A percentile compares a stretch with the other conserved stretches of the same genome.
Evolutionary conservation across 208 protist species (phyloP).

Genomic region (Acanthamoeba culbertsoni): DNA sequence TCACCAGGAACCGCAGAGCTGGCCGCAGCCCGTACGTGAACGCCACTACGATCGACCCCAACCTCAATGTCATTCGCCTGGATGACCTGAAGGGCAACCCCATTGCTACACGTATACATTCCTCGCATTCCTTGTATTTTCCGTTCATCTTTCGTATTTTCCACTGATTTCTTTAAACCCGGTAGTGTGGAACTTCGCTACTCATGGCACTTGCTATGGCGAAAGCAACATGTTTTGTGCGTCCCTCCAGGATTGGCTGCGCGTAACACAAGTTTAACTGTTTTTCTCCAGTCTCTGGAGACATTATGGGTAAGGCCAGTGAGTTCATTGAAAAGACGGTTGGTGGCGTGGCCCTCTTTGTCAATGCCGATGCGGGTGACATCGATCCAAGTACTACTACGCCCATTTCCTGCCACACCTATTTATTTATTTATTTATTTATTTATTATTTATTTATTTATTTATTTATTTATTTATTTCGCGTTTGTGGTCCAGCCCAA

Average conservation of each 20-base stretch:
- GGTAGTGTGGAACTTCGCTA: conserved; percentile 62
- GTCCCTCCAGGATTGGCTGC: too few species aligned
- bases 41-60: conserved; percentile 39
- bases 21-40: conserved; percentile 43
- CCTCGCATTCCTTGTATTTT: too few species aligned
- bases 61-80: conserved; percentile 49
- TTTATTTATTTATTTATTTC: neutral
- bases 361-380: conserved; percentile 67
- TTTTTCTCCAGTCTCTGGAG: conserved; percentile 2
- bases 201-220: conserved; percentile 65
- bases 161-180: too few species aligned
- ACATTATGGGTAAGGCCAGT: conserved; percentile 59
- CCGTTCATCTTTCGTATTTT: too few species aligned
- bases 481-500: neutral
- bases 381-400: conserved; percentile 20
- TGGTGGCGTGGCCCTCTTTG: conserved; percentile 20
- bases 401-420: neutral
- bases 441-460: neutral
- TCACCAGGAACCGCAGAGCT: conserved; percentile 59
- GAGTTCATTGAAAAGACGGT: conserved; percentile 46
- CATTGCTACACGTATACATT: conserved; percentile 41
- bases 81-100: conserved; percentile 26
- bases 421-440: neutral
- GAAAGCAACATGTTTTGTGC: conserved; percentile 48
- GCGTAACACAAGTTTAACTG: too few species aligned